Evolutionary conservation across 2,329 filamentous ascomycete species (phyloP).

Genomic region (Aureobasidium pullulans): DNA sequence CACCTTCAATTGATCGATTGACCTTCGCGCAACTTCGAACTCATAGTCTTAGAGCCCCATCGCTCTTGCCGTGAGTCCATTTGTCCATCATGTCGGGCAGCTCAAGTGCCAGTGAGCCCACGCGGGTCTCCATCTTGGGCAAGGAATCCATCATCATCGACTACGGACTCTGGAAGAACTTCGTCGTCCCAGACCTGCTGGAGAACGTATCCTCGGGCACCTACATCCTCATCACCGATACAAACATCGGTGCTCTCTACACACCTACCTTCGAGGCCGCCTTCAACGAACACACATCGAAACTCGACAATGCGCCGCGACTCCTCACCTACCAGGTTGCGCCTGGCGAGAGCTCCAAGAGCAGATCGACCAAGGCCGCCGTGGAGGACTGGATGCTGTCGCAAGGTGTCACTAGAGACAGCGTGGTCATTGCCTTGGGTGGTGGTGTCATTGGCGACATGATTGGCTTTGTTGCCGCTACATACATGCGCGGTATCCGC

Average conservation of each 20-base stretch:
- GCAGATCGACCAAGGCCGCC: constrained; percentile 83
- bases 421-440: constrained; percentile 86
- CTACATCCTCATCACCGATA: constrained; percentile 94
- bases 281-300: constrained; percentile 45
- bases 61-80: background rate
- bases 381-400: constrained; percentile 97
- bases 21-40: background rate
- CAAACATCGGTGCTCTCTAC: constrained; percentile 77
- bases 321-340: constrained; percentile 80
- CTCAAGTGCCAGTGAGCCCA: constrained; percentile 27
- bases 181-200: constrained; percentile 74
- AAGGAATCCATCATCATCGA: constrained; percentile 88
- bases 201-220: constrained; percentile 73
- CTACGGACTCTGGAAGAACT: constrained; percentile 79
- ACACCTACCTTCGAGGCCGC: constrained; percentile 65
- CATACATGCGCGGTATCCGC: constrained; percentile 94
- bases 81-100: constrained; percentile 9
- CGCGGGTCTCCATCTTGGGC: constrained; percentile 73
- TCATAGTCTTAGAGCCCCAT: background rate
- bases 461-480: constrained; percentile 94
- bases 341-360: constrained; percentile 90
- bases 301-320: constrained; percentile 45
- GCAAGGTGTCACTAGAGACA: constrained; percentile 88
- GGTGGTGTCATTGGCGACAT: constrained; percentile 97
- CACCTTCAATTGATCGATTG: background rate